phyloP scores from a whole-genome alignment of 202 grass and related monocot species.

The Zizania palustris region DNA sequence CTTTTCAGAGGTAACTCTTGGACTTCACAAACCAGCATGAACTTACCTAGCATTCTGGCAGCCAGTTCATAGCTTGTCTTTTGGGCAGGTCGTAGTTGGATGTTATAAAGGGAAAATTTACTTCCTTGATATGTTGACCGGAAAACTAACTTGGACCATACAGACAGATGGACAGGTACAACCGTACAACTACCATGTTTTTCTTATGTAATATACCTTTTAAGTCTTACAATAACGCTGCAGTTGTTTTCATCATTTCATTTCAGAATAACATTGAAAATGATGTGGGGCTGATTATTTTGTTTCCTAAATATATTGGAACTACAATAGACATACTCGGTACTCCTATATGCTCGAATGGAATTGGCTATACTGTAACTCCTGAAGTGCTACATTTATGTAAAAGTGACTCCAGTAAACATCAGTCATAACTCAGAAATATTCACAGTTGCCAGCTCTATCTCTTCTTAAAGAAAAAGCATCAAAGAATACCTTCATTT shows the following conservation, averaged over 20 bases:
- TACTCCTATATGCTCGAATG: not conserved
- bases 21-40: not conserved
- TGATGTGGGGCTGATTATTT: not conserved
- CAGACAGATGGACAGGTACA: conserved; percentile 86
- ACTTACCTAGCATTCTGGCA: conserved; percentile 5
- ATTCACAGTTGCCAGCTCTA: not conserved
- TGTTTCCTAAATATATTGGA: conserved; percentile 4
- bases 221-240: not conserved
- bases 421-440: not conserved
- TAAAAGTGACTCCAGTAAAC: not conserved
- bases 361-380: conserved; percentile 22
- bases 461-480: not conserved
- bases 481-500: not conserved
- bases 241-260: not conserved
- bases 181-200: conserved; percentile 37
- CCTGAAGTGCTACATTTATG: not conserved
- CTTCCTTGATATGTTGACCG: conserved; percentile 71
- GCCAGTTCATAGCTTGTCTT: conserved; percentile 43
- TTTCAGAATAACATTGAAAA: conserved; percentile 4
- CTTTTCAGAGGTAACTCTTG: conserved; percentile 71
- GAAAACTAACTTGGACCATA: conserved; percentile 66
- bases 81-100: conserved; percentile 80
- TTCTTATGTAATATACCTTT: not conserved
- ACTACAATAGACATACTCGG: conserved; percentile 4
- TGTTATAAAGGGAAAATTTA: conserved; percentile 96